Evolutionary conservation across 108 stramenopile species (phyloP).

Genomic region (Schizochytrium sp.): DNA sequence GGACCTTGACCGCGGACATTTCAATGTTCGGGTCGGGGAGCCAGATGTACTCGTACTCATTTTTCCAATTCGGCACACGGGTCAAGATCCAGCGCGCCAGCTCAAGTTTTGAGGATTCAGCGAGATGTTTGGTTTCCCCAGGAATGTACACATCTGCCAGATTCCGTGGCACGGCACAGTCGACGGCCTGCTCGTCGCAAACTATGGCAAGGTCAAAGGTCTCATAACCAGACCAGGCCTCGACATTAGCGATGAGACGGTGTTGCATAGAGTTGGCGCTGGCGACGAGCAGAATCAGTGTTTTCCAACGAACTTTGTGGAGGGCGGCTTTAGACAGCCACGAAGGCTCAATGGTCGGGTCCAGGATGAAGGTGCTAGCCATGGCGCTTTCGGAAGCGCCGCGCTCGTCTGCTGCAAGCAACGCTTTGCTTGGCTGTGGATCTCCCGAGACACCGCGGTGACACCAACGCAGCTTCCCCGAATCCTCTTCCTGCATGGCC

Average conservation of each 20-base stretch:
- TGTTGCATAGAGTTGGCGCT: neutral
- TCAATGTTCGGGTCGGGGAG: neutral
- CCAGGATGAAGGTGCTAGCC: neutral
- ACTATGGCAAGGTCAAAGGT: neutral
- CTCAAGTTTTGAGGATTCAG: neutral
- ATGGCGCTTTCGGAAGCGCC: neutral
- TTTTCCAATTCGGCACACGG: neutral
- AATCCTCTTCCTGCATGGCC: too few species aligned
- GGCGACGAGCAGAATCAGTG: neutral
- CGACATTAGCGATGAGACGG: neutral
- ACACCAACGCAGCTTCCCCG: too few species aligned
- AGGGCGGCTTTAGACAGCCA: neutral
- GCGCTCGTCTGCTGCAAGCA: neutral
- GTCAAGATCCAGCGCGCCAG: neutral
- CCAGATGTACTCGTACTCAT: neutral
- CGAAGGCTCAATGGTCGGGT: neutral
- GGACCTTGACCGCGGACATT: neutral
- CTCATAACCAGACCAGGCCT: neutral
- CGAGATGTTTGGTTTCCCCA: neutral
- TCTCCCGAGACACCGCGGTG: too few species aligned
- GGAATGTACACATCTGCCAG: neutral
- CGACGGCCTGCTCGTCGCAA: neutral
- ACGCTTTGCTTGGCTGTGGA: neutral
- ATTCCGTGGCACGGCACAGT: neutral
- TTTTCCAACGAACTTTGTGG: neutral